Evolutionary conservation across 768 basidiomycete species (phyloP).

Genomic region (Podaxis carcinomalis): DNA sequence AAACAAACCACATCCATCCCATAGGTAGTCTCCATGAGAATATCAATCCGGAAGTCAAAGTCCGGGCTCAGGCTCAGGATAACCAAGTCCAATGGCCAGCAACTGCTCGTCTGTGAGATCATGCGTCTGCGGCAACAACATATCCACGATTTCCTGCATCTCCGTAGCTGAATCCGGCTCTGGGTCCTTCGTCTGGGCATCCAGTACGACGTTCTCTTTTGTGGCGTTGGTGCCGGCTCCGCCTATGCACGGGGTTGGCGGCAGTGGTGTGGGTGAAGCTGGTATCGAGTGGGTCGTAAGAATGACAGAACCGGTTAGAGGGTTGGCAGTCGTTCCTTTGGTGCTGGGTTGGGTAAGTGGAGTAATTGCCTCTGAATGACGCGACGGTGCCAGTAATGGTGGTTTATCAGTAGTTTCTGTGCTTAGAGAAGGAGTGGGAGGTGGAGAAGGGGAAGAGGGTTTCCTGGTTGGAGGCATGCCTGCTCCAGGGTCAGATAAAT

Average conservation of each 20-base stretch:
- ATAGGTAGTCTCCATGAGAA: too few species aligned
- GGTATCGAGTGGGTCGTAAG: too few species aligned
- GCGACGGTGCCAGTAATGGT: background rate
- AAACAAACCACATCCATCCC: too few species aligned
- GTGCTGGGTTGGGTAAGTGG: background rate
- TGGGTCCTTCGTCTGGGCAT: background rate
- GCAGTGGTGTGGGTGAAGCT: background rate
- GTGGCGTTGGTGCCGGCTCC: background rate
- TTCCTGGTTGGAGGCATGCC: background rate
- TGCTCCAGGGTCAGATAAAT: background rate
- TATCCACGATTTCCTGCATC: constrained; percentile 1
- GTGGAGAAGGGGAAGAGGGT: background rate
- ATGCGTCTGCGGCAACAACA: background rate
- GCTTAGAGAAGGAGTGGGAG: background rate
- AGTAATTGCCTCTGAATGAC: background rate
- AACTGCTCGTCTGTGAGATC: constrained; percentile 3
- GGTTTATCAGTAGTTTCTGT: background rate
- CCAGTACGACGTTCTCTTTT: background rate
- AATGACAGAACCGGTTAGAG: background rate
- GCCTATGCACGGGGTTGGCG: background rate
- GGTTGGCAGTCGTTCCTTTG: background rate
- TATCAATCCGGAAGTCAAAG: background rate
- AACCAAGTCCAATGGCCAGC: constrained; percentile 1
- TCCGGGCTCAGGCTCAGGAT: background rate
- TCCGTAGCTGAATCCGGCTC: background rate